A percentile compares a stretch with the other conserved stretches of the same genome.
These are phyloP conservation scores for Coemansia guatemalensis DNA, from an alignment of 192 early-diverging fungal species.

Conservation along the genomic window DNA sequence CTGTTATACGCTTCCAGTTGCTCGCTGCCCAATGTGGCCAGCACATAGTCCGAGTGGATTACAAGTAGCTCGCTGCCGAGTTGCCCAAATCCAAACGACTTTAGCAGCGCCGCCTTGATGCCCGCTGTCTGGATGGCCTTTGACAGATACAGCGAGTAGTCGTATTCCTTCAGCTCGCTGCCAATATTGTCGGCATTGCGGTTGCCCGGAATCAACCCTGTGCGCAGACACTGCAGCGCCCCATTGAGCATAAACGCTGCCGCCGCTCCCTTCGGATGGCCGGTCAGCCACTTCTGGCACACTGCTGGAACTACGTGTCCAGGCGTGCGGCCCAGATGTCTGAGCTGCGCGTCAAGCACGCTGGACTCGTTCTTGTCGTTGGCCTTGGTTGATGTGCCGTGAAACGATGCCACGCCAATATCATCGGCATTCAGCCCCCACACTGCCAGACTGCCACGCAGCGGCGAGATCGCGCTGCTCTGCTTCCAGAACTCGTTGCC, in stretches of 20 bases:
- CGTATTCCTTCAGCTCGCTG: slow-evolving; percentile 68
- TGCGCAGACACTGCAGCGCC: slow-evolving; percentile 71
- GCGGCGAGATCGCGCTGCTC: slow-evolving; percentile 74
- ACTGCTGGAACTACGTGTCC: no score
- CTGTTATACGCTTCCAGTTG: no score
- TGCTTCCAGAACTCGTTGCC: slow-evolving; percentile 79
- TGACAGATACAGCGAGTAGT: slow-evolving; percentile 80
- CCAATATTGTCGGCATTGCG: slow-evolving; percentile 48
- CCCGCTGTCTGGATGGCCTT: slow-evolving; percentile 84
- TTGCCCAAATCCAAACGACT: slow-evolving; percentile 92
- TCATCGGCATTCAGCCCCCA: slow-evolving; percentile 89
- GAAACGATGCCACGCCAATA: slow-evolving; percentile 90
- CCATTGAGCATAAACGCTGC: slow-evolving; percentile 96
- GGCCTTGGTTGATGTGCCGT: no score
- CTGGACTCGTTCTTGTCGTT: no score
- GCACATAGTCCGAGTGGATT: no score
- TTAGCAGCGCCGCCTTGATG: slow-evolving; percentile 86
- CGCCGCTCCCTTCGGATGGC: slow-evolving; percentile 84
- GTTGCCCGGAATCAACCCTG: slow-evolving; percentile 89
- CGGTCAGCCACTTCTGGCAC: no score
- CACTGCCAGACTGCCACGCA: no score
- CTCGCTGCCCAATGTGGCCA: slow-evolving; percentile 28
- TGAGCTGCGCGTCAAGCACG: slow-evolving; percentile 79
- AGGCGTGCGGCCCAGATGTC: no score
- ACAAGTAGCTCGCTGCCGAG: slow-evolving; percentile 63